A percentile compares a stretch with the other conserved stretches of the same genome.
phyloP scores from a whole-genome alignment of 495 filamentous ascomycete species.

The Mytilinidion resinicola region DNA sequence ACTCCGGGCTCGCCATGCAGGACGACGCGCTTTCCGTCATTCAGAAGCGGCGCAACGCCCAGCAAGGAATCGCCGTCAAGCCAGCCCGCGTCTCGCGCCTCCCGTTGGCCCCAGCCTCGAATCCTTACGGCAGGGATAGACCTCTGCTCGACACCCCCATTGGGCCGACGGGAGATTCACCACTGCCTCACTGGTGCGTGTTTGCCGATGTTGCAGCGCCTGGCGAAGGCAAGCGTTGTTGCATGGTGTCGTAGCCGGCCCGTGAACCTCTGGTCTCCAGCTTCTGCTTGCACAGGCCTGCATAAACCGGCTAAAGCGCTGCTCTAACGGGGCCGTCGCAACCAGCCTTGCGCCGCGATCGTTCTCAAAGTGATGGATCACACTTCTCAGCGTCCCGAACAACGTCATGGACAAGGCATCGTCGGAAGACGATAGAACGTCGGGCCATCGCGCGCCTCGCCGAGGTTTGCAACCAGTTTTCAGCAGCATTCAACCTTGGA shows the following conservation, averaged over 20 bases:
- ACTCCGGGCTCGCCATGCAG: background rate
- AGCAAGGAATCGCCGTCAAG: slow-evolving; percentile 15
- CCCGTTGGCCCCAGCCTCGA: slow-evolving; percentile 5
- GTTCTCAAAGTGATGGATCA: background rate
- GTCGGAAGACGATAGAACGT: too few species aligned
- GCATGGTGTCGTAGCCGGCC: slow-evolving; percentile 15
- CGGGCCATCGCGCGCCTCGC: too few species aligned
- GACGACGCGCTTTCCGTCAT: background rate
- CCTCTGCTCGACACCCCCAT: slow-evolving; percentile 4
- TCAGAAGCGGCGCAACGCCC: background rate
- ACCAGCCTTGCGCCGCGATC: slow-evolving; percentile 6
- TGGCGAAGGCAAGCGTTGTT: slow-evolving; percentile 3
- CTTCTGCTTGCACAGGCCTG: slow-evolving; percentile 16
- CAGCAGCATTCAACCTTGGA: too few species aligned
- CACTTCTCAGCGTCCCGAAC: background rate
- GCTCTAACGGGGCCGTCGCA: slow-evolving; percentile 1
- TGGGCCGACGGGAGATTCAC: slow-evolving; percentile 22
- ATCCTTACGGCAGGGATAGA: slow-evolving; percentile 9
- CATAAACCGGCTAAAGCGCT: slow-evolving; percentile 19
- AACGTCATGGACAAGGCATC: background rate
- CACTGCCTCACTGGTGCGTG: slow-evolving; percentile 23
- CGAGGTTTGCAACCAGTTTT: too few species aligned
- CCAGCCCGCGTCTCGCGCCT: slow-evolving; percentile 5
- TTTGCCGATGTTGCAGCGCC: slow-evolving; percentile 24
- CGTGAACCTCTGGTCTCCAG: slow-evolving; percentile 15